These are phyloP conservation scores for Myotisia sp. DNA, from an alignment of 2,329 filamentous ascomycete genomes.

Conservation along the genomic window DNA sequence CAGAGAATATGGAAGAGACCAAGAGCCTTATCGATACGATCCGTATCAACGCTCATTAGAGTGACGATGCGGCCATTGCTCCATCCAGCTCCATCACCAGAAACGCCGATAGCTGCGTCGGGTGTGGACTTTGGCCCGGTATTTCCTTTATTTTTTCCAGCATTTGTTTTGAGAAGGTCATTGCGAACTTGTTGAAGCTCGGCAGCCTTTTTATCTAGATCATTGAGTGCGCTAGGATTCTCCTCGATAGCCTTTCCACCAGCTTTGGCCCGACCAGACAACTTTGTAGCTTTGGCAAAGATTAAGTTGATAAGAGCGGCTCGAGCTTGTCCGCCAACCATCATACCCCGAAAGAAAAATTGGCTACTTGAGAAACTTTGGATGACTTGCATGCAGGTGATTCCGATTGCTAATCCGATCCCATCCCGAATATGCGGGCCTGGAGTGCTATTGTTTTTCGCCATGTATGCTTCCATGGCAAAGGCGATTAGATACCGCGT, in stretches of 20 bases:
- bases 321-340: constrained; percentile 71
- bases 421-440: constrained; percentile 59
- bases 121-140: constrained; percentile 21
- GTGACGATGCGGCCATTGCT: constrained; percentile 84
- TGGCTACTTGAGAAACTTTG: constrained; percentile 76
- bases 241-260: constrained; percentile 46
- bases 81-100: constrained; percentile 68
- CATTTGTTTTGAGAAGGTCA: constrained; percentile 23
- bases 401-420: constrained; percentile 68
- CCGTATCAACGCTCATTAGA: constrained; percentile 89
- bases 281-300: constrained; percentile 81
- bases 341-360: constrained; percentile 85
- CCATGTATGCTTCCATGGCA: constrained; percentile 62
- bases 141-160: constrained; percentile 15
- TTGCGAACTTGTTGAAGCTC: constrained; percentile 31
- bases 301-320: constrained; percentile 73
- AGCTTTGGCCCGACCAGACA: constrained; percentile 77
- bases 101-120: constrained; percentile 35
- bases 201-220: constrained; percentile 34
- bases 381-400: constrained; percentile 70
- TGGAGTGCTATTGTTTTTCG: constrained; percentile 37
- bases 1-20: constrained; percentile 85
- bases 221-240: constrained; percentile 3
- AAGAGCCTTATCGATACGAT: constrained; percentile 76
- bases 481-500: constrained; percentile 79